Base-by-base conservation (phyloP, 164 flowering plant species). In the Magnolia changhungtana region DNA sequence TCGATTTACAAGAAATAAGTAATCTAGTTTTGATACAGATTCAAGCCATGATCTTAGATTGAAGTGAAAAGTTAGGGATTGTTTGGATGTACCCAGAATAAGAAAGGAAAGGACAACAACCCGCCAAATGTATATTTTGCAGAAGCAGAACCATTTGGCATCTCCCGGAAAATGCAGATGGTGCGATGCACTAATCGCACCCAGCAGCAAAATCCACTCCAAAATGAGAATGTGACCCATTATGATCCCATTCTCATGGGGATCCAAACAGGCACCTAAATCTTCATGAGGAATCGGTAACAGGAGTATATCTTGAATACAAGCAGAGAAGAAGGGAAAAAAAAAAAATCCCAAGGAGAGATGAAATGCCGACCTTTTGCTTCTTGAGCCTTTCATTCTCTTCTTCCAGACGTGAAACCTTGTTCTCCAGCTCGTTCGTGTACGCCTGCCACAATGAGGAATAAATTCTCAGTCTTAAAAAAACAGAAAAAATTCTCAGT, bases 381-480 rank as follows among this genome's bases (percentile, higher is more conserved):
- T 84, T 89, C 83, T 81, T 89, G 14, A 94, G 96, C 85, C 87
- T 92, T 82, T 83, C 89, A 82, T 91, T 94, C 76, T 92, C 97
- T 83, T 90, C 95, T 82, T 94, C 97, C 20, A 94, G 84, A 23
- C 82, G 89, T 4, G 93, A 87, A 72, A 94, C 91, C 84, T 91
- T 94, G 78, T 84, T 83, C 84, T 92, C 98, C 84, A 94, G 81
- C 83, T 94, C 97, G 83, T 90, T 87, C n/a, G 94, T 93, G 81
- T 94, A 94, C 20, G 98, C 98, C 98, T 94, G 88, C 70, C 29
- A 78, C 27, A 31, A 52, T 37, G 37, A 69, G 69, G 16, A 64
- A 74, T 65, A 65, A 5, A n/a, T 50, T 21, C 49, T 64, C 10
- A 21, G 18, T 8, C 45, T 16, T 58, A 74, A 52, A 74, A 27